Evolutionary conservation across 2,329 filamentous ascomycete species (phyloP).

Genomic region (Fusarium sp.): DNA sequence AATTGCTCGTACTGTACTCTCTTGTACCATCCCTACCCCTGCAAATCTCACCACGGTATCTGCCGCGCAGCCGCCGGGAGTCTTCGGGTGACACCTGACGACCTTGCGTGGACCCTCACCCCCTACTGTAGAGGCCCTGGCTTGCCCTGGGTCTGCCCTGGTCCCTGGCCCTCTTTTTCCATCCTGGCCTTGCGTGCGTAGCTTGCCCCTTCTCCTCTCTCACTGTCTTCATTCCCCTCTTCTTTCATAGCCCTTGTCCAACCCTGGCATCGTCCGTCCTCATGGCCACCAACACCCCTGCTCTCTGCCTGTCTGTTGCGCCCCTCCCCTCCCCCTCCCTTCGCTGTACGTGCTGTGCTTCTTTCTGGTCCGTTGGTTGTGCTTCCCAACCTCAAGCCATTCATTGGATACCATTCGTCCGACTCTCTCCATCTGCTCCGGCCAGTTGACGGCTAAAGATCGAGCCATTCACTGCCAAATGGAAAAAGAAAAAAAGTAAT

Average conservation of each 20-base stretch:
- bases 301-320: background rate
- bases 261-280: background rate
- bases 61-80: conserved; percentile 27
- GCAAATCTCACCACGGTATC: conserved; percentile 28
- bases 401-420: conserved; percentile 19
- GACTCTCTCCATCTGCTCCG: background rate
- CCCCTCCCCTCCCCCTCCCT: background rate
- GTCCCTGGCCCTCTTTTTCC: conserved; percentile 13
- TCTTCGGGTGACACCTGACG: conserved; percentile 35
- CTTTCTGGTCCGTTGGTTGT: background rate
- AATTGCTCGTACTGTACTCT: conserved; percentile 14
- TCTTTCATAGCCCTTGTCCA: conserved; percentile 3
- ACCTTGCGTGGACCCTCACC: conserved; percentile 18
- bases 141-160: conserved; percentile 12
- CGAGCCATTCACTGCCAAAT: conserved; percentile 8
- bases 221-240: background rate
- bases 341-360: background rate
- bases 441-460: background rate
- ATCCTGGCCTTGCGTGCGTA: background rate
- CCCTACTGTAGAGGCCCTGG: background rate
- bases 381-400: conserved; percentile 9
- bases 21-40: conserved; percentile 8
- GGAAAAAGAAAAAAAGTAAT: background rate
- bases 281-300: background rate
- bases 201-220: background rate